Evolutionary conservation across 176 grass and related monocot species (phyloP), one percentile per base, ranked within the genome.

Genomic region (Musa schizocarpa): DNA sequence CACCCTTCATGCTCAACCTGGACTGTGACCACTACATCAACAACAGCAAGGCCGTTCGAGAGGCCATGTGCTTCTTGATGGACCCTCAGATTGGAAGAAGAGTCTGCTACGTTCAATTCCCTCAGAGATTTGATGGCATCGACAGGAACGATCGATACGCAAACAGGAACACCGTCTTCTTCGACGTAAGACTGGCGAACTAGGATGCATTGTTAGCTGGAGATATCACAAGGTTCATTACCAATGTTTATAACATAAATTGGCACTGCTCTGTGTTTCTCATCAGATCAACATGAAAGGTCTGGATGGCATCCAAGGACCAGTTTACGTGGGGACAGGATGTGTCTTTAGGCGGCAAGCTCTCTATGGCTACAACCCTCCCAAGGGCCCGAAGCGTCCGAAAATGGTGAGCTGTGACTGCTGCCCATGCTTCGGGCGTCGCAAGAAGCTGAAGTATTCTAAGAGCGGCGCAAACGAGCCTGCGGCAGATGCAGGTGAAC

Each of bases 1-100:
- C 95, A 13, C 91, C 90, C 0, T 99, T 99, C 81, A 99, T 94
- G 95, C 95, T 99, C 73, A 99, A 99, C 69, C 65, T 99, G 88
- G 95, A 99, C 9, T 99, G 95, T 5, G 95, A 99, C 50, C 95
- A 99, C 54, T 99, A 99, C 86, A 94, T 99, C 72, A 99, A 99
- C 86, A 99, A 99, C 76, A 99, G 95, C 83, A 99, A 94, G 77
- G 95, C 95, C 77, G 57, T 99, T 72, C 29, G 95, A 81, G 95
- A 99, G 82, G 64, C 95, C 9, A 99, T 99, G 95, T 99, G 95
- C 76, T 99, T 99, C 79, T 78, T 99, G 74, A 99, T 99, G 95
- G 95, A 99, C 67, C 91, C 95, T 59, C 91, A 94, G 89, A 81
- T 81, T 52, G 95, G 95, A 12, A 83, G 77, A 54, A 91, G 83